Percentiles rank a stretch among this genome's conserved stretches.
phyloP scores from a whole-genome alignment of 1,139 yeast species.

The Zygoascus hellenicus region DNA sequence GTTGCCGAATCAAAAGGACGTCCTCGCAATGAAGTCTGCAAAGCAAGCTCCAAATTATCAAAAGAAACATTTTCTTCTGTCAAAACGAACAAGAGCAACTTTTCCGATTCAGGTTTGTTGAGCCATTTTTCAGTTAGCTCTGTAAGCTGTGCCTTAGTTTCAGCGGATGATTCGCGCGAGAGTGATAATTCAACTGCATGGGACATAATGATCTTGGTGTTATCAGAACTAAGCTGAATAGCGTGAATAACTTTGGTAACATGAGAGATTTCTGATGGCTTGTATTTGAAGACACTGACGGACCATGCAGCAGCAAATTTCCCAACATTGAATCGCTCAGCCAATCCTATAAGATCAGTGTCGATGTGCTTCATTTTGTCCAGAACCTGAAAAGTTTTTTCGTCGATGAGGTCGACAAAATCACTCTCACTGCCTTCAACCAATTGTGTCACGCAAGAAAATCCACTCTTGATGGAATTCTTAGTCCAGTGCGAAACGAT shows the following conservation, averaged over 20 bases:
- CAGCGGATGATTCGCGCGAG: background rate
- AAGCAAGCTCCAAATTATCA: slow-evolving; percentile 58
- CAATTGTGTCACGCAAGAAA: slow-evolving; percentile 37
- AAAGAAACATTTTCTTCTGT: slow-evolving; percentile 39
- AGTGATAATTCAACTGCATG: background rate
- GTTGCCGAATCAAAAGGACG: slow-evolving; percentile 11
- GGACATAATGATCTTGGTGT: background rate
- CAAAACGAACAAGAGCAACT: slow-evolving; percentile 41
- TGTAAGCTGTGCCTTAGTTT: slow-evolving; percentile 15
- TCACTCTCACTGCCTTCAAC: slow-evolving; percentile 20
- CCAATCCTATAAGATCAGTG: slow-evolving; percentile 24
- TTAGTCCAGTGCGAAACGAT: slow-evolving; percentile 46
- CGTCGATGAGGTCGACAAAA: slow-evolving; percentile 10
- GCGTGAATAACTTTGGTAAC: slow-evolving; percentile 1
- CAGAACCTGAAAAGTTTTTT: slow-evolving; percentile 22
- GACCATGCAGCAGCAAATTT: slow-evolving; percentile 30
- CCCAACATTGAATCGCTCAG: slow-evolving; percentile 28
- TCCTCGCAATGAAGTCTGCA: slow-evolving; percentile 53
- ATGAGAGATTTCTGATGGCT: slow-evolving; percentile 20
- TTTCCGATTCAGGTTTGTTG: slow-evolving; percentile 38
- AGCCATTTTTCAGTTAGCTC: slow-evolving; percentile 26
- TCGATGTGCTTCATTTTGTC: slow-evolving; percentile 22
- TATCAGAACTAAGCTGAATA: slow-evolving; percentile 4
- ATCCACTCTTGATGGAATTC: slow-evolving; percentile 32
- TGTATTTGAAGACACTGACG: slow-evolving; percentile 21